phyloP scores from a whole-genome alignment of 371 early-diverging fungal genomes.

The Gilbertella persicaria region DNA sequence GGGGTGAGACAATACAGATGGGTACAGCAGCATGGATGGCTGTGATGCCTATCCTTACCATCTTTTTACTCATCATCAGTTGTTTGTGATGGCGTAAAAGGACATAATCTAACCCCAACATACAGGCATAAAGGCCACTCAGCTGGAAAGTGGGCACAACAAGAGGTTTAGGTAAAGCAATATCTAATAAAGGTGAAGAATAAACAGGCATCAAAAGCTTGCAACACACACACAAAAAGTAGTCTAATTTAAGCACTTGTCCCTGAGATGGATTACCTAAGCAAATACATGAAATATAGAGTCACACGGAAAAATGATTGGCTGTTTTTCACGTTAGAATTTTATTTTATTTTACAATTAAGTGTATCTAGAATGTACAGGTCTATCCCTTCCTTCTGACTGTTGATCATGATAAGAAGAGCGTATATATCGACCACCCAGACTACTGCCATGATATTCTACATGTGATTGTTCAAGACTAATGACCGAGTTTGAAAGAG shows the following conservation, averaged over 20 bases:
- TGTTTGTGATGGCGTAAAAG: slow-evolving; percentile 12
- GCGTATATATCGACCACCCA: background rate
- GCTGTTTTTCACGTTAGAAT: too few relatives aligned
- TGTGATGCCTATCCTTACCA: slow-evolving; percentile 8
- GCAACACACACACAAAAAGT: too few relatives aligned
- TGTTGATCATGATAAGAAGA: slow-evolving; percentile 1
- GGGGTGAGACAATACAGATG: slow-evolving; percentile 16
- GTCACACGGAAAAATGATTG: too few relatives aligned
- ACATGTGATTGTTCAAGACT: slow-evolving; percentile 9
- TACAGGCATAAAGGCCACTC: slow-evolving; percentile 21
- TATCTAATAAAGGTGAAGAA: slow-evolving; percentile 11
- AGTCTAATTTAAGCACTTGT: too few relatives aligned
- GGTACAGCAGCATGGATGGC: slow-evolving; percentile 16
- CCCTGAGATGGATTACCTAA: too few relatives aligned
- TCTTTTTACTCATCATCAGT: background rate
- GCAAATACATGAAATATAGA: too few relatives aligned
- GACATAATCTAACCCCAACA: slow-evolving; percentile 20
- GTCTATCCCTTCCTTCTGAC: slow-evolving; percentile 23
- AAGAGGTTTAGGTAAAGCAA: slow-evolving; percentile 13
- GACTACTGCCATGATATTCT: background rate
- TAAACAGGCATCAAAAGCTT: slow-evolving; percentile 12
- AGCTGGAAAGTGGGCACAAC: slow-evolving; percentile 13
- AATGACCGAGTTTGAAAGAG: slow-evolving; percentile 21
- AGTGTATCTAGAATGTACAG: slow-evolving; percentile 24
- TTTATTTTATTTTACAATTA: too few relatives aligned